Evolutionary conservation across 2,329 filamentous ascomycete species (phyloP).

Genomic region (Xylariales sp.): DNA sequence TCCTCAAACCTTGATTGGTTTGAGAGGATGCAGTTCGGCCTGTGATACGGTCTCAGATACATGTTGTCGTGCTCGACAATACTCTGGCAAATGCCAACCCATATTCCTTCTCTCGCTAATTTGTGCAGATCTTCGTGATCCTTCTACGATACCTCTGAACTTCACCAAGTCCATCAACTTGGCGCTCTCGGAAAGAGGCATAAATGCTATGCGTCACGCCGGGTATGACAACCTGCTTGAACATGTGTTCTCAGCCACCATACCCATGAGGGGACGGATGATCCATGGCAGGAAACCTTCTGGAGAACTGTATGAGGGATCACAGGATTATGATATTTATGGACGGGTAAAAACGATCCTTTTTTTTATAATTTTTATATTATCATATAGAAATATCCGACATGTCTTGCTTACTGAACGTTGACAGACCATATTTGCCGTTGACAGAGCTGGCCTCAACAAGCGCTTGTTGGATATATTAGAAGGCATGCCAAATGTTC

Average conservation of each 20-base stretch:
- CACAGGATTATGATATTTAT: constrained; percentile 88
- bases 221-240: constrained; percentile 64
- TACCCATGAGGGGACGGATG: constrained; percentile 96
- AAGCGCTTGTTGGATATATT: constrained; percentile 78
- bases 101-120: no score
- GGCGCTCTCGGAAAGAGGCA: constrained; percentile 87
- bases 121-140: constrained; percentile 75
- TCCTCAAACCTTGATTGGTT: no score
- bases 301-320: constrained; percentile 66
- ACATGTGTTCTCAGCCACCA: constrained; percentile 69
- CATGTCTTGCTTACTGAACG: not conserved
- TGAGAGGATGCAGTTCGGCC: no score
- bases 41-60: no score
- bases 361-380: no score
- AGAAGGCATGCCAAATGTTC: constrained; percentile 81
- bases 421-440: constrained; percentile 70
- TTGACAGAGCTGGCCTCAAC: constrained; percentile 81
- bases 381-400: not conserved
- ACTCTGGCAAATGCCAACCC: no score
- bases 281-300: constrained; percentile 69
- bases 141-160: constrained; percentile 78
- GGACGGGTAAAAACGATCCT: constrained; percentile 80
- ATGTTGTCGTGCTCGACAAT: no score
- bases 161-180: constrained; percentile 99
- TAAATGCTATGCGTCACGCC: constrained; percentile 76